Base-by-base conservation (phyloP, 2,329 filamentous ascomycete genomes). In the Neofusicoccum cordaticola region DNA sequence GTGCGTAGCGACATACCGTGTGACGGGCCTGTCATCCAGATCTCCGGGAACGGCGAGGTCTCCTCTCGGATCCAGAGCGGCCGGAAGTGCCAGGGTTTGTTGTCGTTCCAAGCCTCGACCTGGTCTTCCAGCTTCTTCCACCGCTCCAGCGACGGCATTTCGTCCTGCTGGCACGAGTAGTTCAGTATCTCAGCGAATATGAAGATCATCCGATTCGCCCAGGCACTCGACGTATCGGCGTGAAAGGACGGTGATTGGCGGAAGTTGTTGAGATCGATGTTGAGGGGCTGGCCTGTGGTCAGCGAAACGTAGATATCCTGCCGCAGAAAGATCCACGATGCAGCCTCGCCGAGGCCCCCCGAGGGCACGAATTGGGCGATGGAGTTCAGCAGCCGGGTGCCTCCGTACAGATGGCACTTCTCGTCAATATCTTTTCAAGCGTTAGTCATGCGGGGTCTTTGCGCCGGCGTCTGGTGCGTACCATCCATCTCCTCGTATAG, bases 401-500 rank as follows among this genome's bases (percentile, higher is more conserved):
- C 75, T 1, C 78, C 78, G 35, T 76, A 72, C 13, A 79, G 75
- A 60, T 80, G 76, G 47, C 74, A 77, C 15, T 75, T 72, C 17
- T 77, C 72, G 62, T 80, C 78, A 3, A 71, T 69, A 39, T 77
- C 62, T 64, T 15, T 3, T 37, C 19, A 12, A 11, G 11, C 11
- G 22, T 44, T 17, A 44, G 48, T 44, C 37, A 52, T 27, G 35
- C 5, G 27, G 12, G 12, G 19, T 27, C 15, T 4, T 4, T 13
- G n/a, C 34, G 13, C 27, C 4, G 31, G 39, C 12, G 27, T 19
- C 3, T n/a, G 6, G 4, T 11, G 12, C 62, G n/a, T 34, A 64
- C 62, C 73, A 27, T 75, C 74, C 73, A 77, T 77, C 63, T 84
- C 82, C 68, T 84, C 82, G 62, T 83, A 82, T 4, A 83, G 74